A percentile compares a stretch with the other conserved stretches of the same genome.
These are phyloP conservation scores for Fusarium sp. DNA, from an alignment of 2,329 filamentous ascomycete species.

Conservation along the genomic window DNA sequence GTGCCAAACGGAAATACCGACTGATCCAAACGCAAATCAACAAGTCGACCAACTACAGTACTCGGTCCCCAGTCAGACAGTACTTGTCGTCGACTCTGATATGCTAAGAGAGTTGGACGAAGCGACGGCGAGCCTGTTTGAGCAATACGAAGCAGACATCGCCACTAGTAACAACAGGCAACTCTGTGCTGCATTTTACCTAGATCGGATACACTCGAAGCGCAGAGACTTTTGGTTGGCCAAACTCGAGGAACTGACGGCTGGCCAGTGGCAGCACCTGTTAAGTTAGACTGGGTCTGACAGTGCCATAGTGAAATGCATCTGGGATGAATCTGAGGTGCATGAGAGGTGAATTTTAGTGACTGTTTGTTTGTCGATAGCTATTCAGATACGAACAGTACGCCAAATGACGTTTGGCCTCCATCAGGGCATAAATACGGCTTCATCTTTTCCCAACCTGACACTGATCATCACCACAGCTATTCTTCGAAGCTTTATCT, in stretches of 20 bases:
- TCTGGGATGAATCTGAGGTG: background rate
- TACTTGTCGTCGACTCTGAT: constrained; percentile 42
- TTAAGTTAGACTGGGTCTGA: background rate
- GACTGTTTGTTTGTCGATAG: background rate
- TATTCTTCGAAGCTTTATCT: background rate
- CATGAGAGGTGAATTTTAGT: background rate
- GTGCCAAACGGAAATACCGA: constrained; percentile 20
- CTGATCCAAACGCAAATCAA: background rate
- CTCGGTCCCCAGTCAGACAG: background rate
- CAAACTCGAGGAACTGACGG: constrained; percentile 28
- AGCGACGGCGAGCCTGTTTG: constrained; percentile 42
- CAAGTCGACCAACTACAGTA: background rate
- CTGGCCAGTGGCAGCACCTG: background rate
- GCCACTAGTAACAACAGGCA: constrained; percentile 31
- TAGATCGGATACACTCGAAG: constrained; percentile 39
- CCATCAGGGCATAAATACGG: background rate
- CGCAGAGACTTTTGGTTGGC: constrained; percentile 47
- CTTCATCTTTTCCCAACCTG: background rate
- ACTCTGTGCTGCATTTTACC: constrained; percentile 45
- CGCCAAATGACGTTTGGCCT: background rate
- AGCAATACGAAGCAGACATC: constrained; percentile 48
- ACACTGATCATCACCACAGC: background rate
- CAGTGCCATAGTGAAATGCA: background rate
- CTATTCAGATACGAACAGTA: background rate
- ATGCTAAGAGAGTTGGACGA: constrained; percentile 40